Evolutionary conservation across 495 filamentous ascomycete genomes (phyloP), one percentile per base, ranked within the genome.

Genomic region (Talaromyces adpressus): DNA sequence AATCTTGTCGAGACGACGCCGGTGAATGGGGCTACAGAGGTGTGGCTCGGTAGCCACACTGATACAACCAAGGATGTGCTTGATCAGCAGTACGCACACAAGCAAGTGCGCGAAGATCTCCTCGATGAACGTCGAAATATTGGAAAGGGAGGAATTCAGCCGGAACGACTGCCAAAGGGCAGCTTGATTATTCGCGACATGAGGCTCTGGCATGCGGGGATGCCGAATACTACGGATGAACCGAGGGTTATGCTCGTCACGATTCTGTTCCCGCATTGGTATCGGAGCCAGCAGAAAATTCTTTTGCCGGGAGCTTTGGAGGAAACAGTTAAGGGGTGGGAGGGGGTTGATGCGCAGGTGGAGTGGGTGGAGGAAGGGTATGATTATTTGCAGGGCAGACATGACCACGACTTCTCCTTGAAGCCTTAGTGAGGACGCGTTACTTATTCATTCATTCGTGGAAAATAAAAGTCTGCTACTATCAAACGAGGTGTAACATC

Each of bases 131-230:
- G 75, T 14, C 60, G 73, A 12, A 67, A 63, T 23, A 57, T 72
- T 22, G 62, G 67, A 34, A 73, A 71, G 9, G 71, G 32, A 69
- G 6, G 65, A 51, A 51, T 75, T 56, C 75, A 79, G 65, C 77
- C 77, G 8, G 14, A 51, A 51, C 54, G 52, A 30, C 65, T 77
- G 54, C 70, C 72, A 18, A 75, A 75, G 64, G 78, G 77, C 0
- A 67, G 70, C 18, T 65, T 81, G 36, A 70, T 77, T 51, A 68
- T 79, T 52, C 65, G 77, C 23, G 77, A 80, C 65, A 62, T 80
- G 53, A 63, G 75, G 47, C 69, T 77, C 49, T 80, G 76, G 77
- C 76, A 78, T 71, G 76, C 75, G 1, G 76, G 77, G 6, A 78
- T 76, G 72, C 75, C 75, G 52, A 80, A 80, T 65, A 66, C 57